These are phyloP conservation scores for Lentinula raphanica DNA, from an alignment of 768 basidiomycete genomes.

Conservation along the genomic window DNA sequence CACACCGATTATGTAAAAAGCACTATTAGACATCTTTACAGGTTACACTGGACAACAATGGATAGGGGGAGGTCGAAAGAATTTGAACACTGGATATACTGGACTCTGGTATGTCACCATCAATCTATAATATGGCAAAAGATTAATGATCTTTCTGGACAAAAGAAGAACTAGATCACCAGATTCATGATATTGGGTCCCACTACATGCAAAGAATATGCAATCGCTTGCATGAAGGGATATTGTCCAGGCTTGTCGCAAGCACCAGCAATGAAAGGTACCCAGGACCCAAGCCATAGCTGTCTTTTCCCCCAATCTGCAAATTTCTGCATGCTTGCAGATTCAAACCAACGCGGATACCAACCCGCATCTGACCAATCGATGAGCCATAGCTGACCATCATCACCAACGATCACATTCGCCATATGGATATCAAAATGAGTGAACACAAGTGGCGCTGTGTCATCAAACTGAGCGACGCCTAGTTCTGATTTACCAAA, in stretches of 20 bases:
- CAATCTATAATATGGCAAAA: too few species aligned
- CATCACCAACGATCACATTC: conserved; percentile 17
- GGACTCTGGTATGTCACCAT: too few species aligned
- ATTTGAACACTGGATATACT: too few species aligned
- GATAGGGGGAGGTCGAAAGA: too few species aligned
- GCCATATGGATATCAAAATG: conserved; percentile 16
- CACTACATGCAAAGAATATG: too few species aligned
- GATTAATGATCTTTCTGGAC: too few species aligned
- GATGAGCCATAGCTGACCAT: conserved; percentile 17
- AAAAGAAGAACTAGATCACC: too few species aligned
- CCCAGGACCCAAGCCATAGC: neutral
- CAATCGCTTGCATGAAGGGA: too few species aligned
- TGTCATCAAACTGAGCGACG: neutral
- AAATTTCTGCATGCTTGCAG: neutral
- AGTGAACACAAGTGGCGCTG: conserved; percentile 12
- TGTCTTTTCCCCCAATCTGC: neutral
- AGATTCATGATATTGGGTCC: too few species aligned
- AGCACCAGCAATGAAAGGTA: neutral
- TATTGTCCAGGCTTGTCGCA: neutral
- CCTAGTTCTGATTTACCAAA: neutral
- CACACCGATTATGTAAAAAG: too few species aligned
- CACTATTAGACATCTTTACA: too few species aligned
- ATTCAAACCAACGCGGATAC: neutral
- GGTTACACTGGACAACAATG: too few species aligned
- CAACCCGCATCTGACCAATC: conserved; percentile 19